Evolutionary conservation across 1,139 yeast genomes (phyloP).

Genomic region (Schizosaccharomyces versatilis): DNA sequence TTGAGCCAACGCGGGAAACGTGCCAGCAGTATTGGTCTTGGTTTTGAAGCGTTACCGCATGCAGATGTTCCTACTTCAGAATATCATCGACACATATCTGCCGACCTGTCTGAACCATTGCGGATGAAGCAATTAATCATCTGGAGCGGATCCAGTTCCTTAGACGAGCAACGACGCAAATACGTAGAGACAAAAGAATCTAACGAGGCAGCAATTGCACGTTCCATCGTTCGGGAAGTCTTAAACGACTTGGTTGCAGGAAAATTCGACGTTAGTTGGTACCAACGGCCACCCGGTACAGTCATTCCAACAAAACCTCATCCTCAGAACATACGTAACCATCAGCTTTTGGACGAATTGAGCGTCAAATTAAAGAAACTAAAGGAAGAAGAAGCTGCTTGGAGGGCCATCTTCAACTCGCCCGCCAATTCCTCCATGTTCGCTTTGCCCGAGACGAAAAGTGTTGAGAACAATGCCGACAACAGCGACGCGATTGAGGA

Average conservation of each 20-base stretch:
- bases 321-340: conserved; percentile 33
- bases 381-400: conserved; percentile 6
- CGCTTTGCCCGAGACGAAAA: too few species aligned
- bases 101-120: conserved; percentile 46
- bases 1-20: conserved; percentile 37
- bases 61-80: conserved; percentile 34
- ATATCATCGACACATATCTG: conserved; percentile 41
- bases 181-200: conserved; percentile 12
- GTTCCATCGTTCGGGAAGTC: conserved; percentile 43
- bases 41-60: conserved; percentile 47
- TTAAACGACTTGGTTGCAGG: conserved; percentile 38
- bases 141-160: conserved; percentile 42
- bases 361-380: conserved; percentile 22
- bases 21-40: conserved; percentile 54
- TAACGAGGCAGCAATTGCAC: conserved; percentile 31
- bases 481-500: too few species aligned
- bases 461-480: too few species aligned
- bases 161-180: conserved; percentile 19
- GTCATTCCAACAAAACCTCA: conserved; percentile 26
- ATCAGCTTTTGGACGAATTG: conserved; percentile 26
- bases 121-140: conserved; percentile 45
- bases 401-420: conserved; percentile 2
- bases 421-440: background rate
- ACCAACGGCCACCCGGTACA: conserved; percentile 22
- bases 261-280: conserved; percentile 45